Evolutionary conservation across 495 filamentous ascomycete species (phyloP), one percentile per base, ranked within the genome.

Genomic region (Melanomma pulvis-pyrius): DNA sequence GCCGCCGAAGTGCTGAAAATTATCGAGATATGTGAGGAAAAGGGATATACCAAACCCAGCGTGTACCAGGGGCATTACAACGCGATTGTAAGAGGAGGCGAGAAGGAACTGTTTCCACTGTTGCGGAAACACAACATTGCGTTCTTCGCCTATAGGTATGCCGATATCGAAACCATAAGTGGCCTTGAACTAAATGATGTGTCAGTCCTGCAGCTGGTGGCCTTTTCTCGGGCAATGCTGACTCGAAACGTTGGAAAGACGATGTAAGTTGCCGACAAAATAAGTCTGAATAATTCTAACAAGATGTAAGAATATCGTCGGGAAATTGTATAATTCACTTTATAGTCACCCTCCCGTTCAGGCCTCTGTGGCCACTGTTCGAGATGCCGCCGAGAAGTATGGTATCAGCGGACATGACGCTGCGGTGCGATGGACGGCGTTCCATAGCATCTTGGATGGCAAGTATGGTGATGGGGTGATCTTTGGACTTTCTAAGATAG

Each of bases 11-110:
- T 87, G 13, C 80, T 80, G 0, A 65, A 80, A 66, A 80, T 86
- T 41, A 77, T 76, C 54, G 78, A 85, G 71, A 72, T 84, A 0
- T 84, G 81, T 56, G 58, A 59, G 4, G 54, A 65, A n/a, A 75
- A 84, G 30, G 79, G 79, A 39, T 90, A 83, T 82, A 80, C 86
- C 58, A 83, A 82, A 34, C 86, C 86, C 0, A 81, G 79, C 13
- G 86, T 86, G n/a, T 89, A 84, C 72, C 85, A 88, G 65, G 86
- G 82, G 25, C 80, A 87, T 65, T 89, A 89, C 72, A 86, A 89
- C 74, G 82, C 85, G 9, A 81, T 89, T 11, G 84, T 82, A 34
- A 81, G 84, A 22, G 65, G 71, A 19, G 76, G 82, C 12, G 83
- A 86, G 67, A 72, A 73, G 5, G 80, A 83, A 61, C 74, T 86